Evolutionary conservation across 495 filamentous ascomycete genomes (phyloP).

Genomic region (Jackrogersella multiformis): DNA sequence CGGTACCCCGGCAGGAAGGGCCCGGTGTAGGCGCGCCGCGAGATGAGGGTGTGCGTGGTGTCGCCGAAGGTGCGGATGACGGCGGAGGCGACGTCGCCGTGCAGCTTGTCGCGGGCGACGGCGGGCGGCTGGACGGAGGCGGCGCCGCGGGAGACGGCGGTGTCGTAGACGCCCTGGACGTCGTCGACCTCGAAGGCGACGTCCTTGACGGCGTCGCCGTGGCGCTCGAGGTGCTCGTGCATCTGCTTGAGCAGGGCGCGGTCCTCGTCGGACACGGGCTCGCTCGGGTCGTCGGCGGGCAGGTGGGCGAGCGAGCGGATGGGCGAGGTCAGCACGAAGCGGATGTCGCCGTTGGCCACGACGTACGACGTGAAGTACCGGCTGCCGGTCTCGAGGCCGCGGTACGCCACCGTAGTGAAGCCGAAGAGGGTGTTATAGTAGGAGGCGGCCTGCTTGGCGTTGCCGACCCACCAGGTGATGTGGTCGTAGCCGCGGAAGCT

Average conservation of each 20-base stretch:
- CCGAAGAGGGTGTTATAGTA: slow-evolving; percentile 88
- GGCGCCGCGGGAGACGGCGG: slow-evolving; percentile 74
- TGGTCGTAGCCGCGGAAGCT: slow-evolving; percentile 87
- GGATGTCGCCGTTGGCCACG: slow-evolving; percentile 76
- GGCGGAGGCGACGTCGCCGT: slow-evolving; percentile 70
- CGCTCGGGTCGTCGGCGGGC: slow-evolving; percentile 59
- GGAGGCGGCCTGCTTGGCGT: slow-evolving; percentile 89
- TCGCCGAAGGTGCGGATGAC: slow-evolving; percentile 89
- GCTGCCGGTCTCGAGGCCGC: slow-evolving; percentile 85
- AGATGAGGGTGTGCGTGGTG: slow-evolving; percentile 88
- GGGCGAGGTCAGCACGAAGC: slow-evolving; percentile 86
- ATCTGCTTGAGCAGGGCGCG: slow-evolving; percentile 70
- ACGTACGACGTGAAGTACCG: slow-evolving; percentile 81
- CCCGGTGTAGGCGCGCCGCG: slow-evolving; percentile 71
- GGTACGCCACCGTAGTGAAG: slow-evolving; percentile 81
- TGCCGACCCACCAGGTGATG: slow-evolving; percentile 92
- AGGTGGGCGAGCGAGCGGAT: slow-evolving; percentile 68
- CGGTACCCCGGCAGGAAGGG: slow-evolving; percentile 84
- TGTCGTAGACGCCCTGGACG: slow-evolving; percentile 75
- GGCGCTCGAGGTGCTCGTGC: slow-evolving; percentile 76
- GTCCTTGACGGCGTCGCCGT: slow-evolving; percentile 92
- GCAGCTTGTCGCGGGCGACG: slow-evolving; percentile 59
- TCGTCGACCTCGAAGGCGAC: slow-evolving; percentile 91
- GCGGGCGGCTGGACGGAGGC: slow-evolving; percentile 67
- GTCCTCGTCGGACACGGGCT: slow-evolving; percentile 63